phyloP scores from a whole-genome alignment of 108 stramenopile genomes.

The Pseudonitzschia multistriata region DNA sequence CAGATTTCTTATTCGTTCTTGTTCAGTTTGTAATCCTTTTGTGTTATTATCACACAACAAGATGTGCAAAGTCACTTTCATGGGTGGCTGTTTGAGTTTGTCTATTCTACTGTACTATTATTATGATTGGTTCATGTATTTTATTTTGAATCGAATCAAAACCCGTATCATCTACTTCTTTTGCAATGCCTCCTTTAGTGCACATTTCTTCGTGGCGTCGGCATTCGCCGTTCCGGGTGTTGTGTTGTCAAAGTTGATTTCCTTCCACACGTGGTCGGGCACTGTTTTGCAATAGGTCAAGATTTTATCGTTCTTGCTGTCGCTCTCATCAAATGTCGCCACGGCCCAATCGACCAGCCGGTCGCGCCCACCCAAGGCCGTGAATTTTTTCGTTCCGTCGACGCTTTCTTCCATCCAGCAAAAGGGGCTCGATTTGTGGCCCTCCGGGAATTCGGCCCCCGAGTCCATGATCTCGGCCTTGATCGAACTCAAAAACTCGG shows the following conservation, averaged over 20 bases:
- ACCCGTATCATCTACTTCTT: too few relatives aligned
- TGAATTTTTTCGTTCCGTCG: background rate
- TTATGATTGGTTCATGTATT: too few relatives aligned
- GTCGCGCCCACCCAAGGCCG: slow-evolving; percentile 17
- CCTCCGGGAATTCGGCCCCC: background rate
- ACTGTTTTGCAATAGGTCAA: background rate
- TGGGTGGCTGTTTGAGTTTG: too few relatives aligned
- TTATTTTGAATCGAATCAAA: too few relatives aligned
- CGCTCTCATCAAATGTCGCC: background rate
- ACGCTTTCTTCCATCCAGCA: slow-evolving; percentile 3
- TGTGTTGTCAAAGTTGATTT: background rate
- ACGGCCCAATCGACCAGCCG: slow-evolving; percentile 5
- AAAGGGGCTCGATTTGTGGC: slow-evolving; percentile 13
- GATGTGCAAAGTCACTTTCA: too few relatives aligned
- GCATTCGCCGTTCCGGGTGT: slow-evolving; percentile 2
- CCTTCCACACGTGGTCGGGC: background rate
- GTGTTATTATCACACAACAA: too few relatives aligned
- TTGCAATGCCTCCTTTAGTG: too few relatives aligned
- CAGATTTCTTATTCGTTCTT: too few relatives aligned
- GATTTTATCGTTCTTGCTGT: background rate
- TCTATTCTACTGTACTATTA: too few relatives aligned
- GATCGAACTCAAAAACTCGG: slow-evolving; percentile 2
- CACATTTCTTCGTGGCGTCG: background rate
- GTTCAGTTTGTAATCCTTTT: too few relatives aligned
- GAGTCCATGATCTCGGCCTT: slow-evolving; percentile 15